phyloP scores from a whole-genome alignment of 164 flowering plant species.

The Magnolia officinalis region DNA sequence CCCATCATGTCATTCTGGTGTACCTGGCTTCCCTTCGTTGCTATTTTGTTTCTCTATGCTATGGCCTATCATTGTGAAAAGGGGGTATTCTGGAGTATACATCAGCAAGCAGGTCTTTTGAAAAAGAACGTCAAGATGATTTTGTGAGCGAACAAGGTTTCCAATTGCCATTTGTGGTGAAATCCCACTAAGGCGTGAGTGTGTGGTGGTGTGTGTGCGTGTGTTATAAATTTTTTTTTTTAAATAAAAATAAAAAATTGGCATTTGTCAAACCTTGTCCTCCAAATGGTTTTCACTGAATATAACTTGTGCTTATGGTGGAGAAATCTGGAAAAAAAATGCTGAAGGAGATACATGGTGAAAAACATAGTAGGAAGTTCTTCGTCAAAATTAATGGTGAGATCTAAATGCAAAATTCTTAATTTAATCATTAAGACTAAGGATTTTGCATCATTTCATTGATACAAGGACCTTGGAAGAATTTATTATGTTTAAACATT shows the following conservation, averaged over 20 bases:
- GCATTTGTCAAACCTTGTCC: too few species aligned
- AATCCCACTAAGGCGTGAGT: too few species aligned
- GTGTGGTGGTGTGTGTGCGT: too few species aligned
- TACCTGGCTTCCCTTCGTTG: not conserved
- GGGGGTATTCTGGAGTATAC: not conserved
- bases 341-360: slow-evolving; percentile 98
- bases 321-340: slow-evolving; percentile 90
- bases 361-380: slow-evolving; percentile 98
- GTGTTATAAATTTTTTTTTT: too few species aligned
- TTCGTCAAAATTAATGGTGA: slow-evolving; percentile 93
- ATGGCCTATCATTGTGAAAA: not conserved
- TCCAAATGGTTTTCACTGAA: too few species aligned
- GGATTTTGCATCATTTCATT: not conserved
- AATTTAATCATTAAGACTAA: not conserved
- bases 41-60: not conserved
- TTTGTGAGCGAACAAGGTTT: too few species aligned
- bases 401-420: slow-evolving; percentile 2
- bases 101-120: not conserved
- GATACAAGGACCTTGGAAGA: not conserved
- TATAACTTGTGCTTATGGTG: slow-evolving; percentile 22
- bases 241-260: too few species aligned
- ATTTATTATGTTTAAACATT: not conserved
- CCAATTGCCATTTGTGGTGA: too few species aligned
- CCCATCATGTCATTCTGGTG: not conserved
- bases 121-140: not conserved